Evolutionary conservation across 2,329 filamentous ascomycete species (phyloP).

Genomic region (Colletotrichum cordylinicola): DNA sequence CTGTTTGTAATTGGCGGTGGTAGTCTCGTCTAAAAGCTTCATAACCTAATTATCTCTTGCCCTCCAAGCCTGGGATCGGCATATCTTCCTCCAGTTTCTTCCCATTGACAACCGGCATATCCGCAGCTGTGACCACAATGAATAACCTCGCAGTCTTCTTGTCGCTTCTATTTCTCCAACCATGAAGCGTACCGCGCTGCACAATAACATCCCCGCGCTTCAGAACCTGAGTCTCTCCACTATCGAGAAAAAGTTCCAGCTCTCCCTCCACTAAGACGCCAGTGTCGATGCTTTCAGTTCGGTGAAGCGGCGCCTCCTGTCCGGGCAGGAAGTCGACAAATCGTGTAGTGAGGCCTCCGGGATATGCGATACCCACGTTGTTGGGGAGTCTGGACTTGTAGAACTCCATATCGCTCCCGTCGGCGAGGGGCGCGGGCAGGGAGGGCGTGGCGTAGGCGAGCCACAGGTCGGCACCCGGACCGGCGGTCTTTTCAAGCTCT

Average conservation of each 20-base stretch:
- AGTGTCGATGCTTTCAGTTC: slow-evolving; percentile 60
- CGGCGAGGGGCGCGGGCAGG: slow-evolving; percentile 25
- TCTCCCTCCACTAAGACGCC: slow-evolving; percentile 60
- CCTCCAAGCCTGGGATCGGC: not conserved
- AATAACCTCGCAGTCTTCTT: slow-evolving; percentile 49
- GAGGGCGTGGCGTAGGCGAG: slow-evolving; percentile 28
- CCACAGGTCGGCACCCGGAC: slow-evolving; percentile 26
- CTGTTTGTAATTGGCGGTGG: too few relatives aligned
- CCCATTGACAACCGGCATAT: not conserved
- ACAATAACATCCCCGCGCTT: slow-evolving; percentile 57
- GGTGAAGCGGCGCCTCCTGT: slow-evolving; percentile 48
- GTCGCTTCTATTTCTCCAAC: slow-evolving; percentile 50
- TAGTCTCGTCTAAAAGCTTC: too few relatives aligned
- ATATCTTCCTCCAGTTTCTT: not conserved
- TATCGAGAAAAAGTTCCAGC: slow-evolving; percentile 56
- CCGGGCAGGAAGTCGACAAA: slow-evolving; percentile 53
- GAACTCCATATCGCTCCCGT: slow-evolving; percentile 23
- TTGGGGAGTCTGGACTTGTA: slow-evolving; percentile 26
- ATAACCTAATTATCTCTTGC: too few relatives aligned
- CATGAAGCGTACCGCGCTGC: slow-evolving; percentile 61
- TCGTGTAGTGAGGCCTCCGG: slow-evolving; percentile 46
- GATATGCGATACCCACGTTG: slow-evolving; percentile 31
- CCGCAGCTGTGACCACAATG: not conserved
- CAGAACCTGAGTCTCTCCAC: slow-evolving; percentile 52
- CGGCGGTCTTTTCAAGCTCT: slow-evolving; percentile 13